Evolutionary conservation across 768 basidiomycete genomes (phyloP).

Genomic region (Russula virescens): DNA sequence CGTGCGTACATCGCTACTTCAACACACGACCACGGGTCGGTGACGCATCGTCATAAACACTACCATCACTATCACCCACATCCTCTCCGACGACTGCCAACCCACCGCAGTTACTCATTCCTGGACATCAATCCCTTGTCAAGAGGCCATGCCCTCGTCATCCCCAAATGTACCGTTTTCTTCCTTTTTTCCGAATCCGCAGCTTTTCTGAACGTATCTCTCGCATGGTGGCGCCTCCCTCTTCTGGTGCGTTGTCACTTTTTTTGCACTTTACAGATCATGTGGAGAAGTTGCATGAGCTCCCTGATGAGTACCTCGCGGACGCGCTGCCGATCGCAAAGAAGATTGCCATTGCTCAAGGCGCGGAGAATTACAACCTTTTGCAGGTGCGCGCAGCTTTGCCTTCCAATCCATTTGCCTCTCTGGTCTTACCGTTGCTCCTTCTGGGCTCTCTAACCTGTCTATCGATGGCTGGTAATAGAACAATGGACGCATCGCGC

Average conservation of each 20-base stretch:
- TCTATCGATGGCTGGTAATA: constrained; percentile 24
- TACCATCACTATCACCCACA: neutral
- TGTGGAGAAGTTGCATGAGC: constrained; percentile 75
- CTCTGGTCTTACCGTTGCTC: too few relatives aligned
- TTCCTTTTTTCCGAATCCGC: neutral
- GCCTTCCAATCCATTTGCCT: too few relatives aligned
- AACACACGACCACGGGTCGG: neutral
- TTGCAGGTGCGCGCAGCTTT: constrained; percentile 44
- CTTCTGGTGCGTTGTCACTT: too few relatives aligned
- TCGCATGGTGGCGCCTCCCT: too few relatives aligned
- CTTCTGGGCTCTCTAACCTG: too few relatives aligned
- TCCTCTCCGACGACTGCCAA: neutral
- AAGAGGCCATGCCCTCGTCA: constrained; percentile 86
- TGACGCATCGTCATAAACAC: too few relatives aligned
- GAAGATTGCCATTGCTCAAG: constrained; percentile 77
- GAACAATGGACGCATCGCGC: constrained; percentile 65
- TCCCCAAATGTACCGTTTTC: constrained; percentile 76
- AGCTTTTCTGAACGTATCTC: too few relatives aligned
- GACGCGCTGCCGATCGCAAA: constrained; percentile 80
- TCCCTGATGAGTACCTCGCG: constrained; percentile 78
- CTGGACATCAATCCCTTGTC: constrained; percentile 89
- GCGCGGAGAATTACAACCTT: constrained; percentile 78
- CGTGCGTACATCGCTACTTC: constrained; percentile 40
- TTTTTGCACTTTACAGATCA: too few relatives aligned
- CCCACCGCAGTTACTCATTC: constrained; percentile 62